These are phyloP conservation scores for Backusella macrospora DNA, from an alignment of 192 early-diverging fungal genomes.

Conservation along the genomic window DNA sequence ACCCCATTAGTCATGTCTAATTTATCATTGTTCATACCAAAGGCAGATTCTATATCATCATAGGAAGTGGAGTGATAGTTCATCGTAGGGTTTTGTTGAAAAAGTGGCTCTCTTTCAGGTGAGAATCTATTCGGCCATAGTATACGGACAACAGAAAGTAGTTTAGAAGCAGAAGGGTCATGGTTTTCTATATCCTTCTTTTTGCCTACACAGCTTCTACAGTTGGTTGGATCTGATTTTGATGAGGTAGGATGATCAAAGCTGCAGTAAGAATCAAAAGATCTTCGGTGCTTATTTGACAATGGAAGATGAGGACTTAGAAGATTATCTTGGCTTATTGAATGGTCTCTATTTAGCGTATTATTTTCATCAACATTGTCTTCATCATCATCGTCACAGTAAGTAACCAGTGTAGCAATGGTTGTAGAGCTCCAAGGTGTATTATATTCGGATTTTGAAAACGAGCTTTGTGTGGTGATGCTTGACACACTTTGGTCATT, in stretches of 20 bases:
- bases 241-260: constrained; percentile 23
- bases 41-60: neutral
- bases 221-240: constrained; percentile 19
- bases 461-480: constrained; percentile 10
- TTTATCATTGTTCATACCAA: neutral
- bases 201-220: constrained; percentile 14
- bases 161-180: constrained; percentile 4
- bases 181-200: neutral
- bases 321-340: neutral
- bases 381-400: neutral
- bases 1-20: neutral
- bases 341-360: neutral
- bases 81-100: neutral
- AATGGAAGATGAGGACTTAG: neutral
- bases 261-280: constrained; percentile 18
- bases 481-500: constrained; percentile 8
- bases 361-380: too few species aligned
- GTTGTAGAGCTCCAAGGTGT: constrained; percentile 12
- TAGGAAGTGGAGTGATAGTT: neutral
- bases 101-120: neutral
- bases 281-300: neutral
- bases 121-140: neutral
- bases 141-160: constrained; percentile 2
- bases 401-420: constrained; percentile 14
- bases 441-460: constrained; percentile 10